These are phyloP conservation scores for Claviceps pusilla DNA, from an alignment of 2,329 filamentous ascomycete species.

Conservation along the genomic window DNA sequence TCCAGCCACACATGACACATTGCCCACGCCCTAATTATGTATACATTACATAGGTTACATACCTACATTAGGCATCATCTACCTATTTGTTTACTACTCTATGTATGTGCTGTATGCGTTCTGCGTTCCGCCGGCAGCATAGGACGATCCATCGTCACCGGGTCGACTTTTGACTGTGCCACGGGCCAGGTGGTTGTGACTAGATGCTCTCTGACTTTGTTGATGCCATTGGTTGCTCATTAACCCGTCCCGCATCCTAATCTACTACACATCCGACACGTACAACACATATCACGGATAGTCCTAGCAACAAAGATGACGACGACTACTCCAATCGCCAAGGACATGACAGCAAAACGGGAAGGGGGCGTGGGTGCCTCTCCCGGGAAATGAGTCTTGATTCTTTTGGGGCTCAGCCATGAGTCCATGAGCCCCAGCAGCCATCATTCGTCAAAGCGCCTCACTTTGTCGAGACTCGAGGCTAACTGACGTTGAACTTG, in stretches of 20 bases:
- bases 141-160: neutral
- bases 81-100: too few relatives aligned
- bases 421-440: neutral
- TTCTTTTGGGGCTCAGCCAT: neutral
- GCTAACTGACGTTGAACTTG: conserved; percentile 7
- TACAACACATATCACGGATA: neutral
- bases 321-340: neutral
- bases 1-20: too few relatives aligned
- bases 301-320: neutral
- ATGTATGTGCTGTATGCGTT: too few relatives aligned
- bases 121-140: neutral
- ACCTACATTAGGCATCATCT: neutral
- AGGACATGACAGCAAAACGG: neutral
- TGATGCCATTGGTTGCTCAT: too few relatives aligned
- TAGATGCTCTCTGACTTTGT: too few relatives aligned
- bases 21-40: too few relatives aligned
- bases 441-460: neutral
- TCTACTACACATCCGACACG: too few relatives aligned
- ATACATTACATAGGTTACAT: neutral
- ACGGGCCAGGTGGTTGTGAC: neutral
- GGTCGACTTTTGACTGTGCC: neutral
- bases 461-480: neutral
- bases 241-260: too few relatives aligned
- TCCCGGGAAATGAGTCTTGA: neutral
- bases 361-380: too few relatives aligned